Base-by-base conservation (phyloP, 163 green algal genomes). In the Chloromonas sp. region DNA sequence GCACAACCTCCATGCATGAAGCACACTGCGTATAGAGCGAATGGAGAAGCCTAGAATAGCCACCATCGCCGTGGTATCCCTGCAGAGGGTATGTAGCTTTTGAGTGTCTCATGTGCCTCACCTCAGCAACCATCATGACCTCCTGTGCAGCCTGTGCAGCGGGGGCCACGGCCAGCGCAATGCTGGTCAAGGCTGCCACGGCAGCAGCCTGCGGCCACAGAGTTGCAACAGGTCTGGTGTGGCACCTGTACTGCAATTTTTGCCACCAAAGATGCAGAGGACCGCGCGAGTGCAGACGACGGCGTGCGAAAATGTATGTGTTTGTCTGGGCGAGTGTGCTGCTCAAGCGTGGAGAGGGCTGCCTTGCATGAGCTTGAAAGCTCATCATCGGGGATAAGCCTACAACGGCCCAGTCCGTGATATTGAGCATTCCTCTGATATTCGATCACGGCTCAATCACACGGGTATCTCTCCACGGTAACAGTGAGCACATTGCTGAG, bases 111-210 rank as follows among this genome's bases (percentile, higher is more conserved):
- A 60, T 14, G 13, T 66, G 15, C 8, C 81, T 61, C 86, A 95
- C 94, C 90, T 96, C 95, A 82, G 95, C 95, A 36, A 97, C 80
- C 86, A 94, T 92, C 60, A 95, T 88, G 1, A 92, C 93, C 91
- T 98, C 94, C 88, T 96, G 93, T 0, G 95, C 95, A 78, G 95
- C 95, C 89, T 97, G 93, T 57, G 93, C 95, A 87, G 92, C 93
- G 80, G 94, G 93, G 60, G 94, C 92, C 13, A 95, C 86, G 0
- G 91, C 90, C 82, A 96, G 81, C 13, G 90, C 91, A 83, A 93
- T 60, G 60, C 88, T 91, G 66, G 90, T 87, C 74, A 91, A 85
- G 60, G 92, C 91, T 60, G 90, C 89, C 36, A 90, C 87, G 76
- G 91, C 89, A 66, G 88, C 87, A 58, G 88, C 88, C 93, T 95